A percentile compares a stretch with the other conserved stretches of the same genome.
Evolutionary conservation across 305 asterid genomes (phyloP).

Genomic region (Salvia sclarea): DNA sequence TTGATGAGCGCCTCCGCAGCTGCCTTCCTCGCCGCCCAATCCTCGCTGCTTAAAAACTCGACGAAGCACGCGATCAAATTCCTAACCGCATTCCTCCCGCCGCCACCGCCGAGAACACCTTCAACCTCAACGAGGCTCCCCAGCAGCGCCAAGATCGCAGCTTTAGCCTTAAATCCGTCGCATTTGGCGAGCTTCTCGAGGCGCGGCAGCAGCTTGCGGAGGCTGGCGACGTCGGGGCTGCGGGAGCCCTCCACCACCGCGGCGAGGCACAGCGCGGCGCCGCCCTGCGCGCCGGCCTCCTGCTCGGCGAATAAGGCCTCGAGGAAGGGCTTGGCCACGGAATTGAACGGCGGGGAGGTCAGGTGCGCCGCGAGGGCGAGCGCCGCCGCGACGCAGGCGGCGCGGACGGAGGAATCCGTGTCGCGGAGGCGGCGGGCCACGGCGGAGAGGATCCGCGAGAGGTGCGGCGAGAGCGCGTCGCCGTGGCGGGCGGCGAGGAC

Average conservation of each 20-base stretch:
- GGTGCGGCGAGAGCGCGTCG: conserved; percentile 56
- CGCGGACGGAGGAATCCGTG: conserved; percentile 64
- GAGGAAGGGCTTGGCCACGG: conserved; percentile 59
- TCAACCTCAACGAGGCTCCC: conserved; percentile 54
- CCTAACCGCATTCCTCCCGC: conserved; percentile 42
- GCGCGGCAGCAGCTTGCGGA: conserved; percentile 59
- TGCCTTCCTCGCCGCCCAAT: conserved; percentile 84
- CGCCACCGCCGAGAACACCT: conserved; percentile 41
- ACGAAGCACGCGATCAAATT: conserved; percentile 54
- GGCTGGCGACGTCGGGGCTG: conserved; percentile 56
- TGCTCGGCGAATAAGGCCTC: conserved; percentile 78
- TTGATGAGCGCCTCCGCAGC: conserved; percentile 62
- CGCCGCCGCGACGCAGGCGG: conserved; percentile 66
- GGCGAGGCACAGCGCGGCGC: conserved; percentile 73
- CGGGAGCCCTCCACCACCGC: conserved; percentile 60
- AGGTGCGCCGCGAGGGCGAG: conserved; percentile 54
- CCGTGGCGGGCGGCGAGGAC: conserved; percentile 63
- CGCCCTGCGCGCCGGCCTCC: conserved; percentile 61
- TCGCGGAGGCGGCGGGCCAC: conserved; percentile 75
- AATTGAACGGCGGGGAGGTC: conserved; percentile 54
- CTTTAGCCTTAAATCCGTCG: conserved; percentile 68
- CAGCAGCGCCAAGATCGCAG: conserved; percentile 61
- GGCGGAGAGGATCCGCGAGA: conserved; percentile 67
- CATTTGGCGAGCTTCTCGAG: conserved; percentile 69
- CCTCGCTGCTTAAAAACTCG: conserved; percentile 64